These are phyloP conservation scores for Curvularia hawaiiensis DNA, from an alignment of 2,329 filamentous ascomycete genomes.

Conservation along the genomic window DNA sequence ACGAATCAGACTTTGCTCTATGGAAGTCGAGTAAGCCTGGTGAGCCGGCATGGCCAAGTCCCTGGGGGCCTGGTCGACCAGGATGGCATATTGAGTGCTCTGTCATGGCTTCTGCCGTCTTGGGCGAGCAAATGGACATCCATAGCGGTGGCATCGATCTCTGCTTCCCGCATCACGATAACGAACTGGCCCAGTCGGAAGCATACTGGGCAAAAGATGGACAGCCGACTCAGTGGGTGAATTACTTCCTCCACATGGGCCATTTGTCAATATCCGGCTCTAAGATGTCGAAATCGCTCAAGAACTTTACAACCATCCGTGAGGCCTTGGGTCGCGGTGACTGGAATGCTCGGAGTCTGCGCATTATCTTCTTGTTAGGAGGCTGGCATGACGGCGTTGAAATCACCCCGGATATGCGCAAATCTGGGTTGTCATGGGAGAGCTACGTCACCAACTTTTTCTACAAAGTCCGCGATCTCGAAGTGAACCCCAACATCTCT, in stretches of 20 bases:
- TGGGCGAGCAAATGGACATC: slow-evolving; percentile 86
- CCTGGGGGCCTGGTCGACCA: slow-evolving; percentile 85
- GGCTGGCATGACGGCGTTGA: slow-evolving; percentile 92
- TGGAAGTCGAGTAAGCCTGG: slow-evolving; percentile 94
- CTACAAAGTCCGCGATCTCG: slow-evolving; percentile 60
- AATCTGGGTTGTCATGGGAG: slow-evolving; percentile 78
- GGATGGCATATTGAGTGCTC: slow-evolving; percentile 99
- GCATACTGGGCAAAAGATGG: slow-evolving; percentile 68
- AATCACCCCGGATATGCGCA: slow-evolving; percentile 82
- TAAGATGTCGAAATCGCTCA: slow-evolving; percentile 95
- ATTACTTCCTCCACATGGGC: slow-evolving; percentile 96
- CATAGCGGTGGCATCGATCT: slow-evolving; percentile 93
- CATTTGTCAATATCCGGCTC: slow-evolving; percentile 86
- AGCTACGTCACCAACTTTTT: slow-evolving; percentile 75
- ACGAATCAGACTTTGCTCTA: slow-evolving; percentile 83
- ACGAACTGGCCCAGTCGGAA: slow-evolving; percentile 88
- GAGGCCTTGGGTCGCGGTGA: slow-evolving; percentile 72
- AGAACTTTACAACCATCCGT: slow-evolving; percentile 94
- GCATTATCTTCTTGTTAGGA: slow-evolving; percentile 86
- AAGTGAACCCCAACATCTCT: slow-evolving; percentile 42
- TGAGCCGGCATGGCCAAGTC: slow-evolving; percentile 87
- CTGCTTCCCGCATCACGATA: slow-evolving; percentile 78
- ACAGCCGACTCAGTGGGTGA: slow-evolving; percentile 74
- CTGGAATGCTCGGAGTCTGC: slow-evolving; percentile 79
- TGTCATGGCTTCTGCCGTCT: slow-evolving; percentile 89